Conservation (phyloP, 139 green algal species). For the Desmodesmus armatus region DNA sequence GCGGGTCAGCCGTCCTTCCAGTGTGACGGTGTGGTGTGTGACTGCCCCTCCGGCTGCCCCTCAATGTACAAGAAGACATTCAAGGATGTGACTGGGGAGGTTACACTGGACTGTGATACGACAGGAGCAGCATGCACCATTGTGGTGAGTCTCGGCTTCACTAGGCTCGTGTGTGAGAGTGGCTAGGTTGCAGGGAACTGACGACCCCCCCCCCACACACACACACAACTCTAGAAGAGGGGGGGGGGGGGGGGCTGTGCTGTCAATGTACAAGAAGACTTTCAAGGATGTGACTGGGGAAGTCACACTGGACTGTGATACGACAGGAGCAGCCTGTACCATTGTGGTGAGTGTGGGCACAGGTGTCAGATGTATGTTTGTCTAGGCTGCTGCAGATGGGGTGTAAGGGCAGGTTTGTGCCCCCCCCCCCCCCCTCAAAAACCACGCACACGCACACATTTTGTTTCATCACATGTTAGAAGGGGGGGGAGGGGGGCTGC, state of each 20-base stretch:
- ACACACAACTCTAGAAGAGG: too few relatives aligned
- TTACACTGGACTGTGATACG: conserved; percentile 18
- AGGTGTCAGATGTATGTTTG: too few relatives aligned
- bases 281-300: conserved; percentile 32
- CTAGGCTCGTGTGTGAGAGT: too few relatives aligned
- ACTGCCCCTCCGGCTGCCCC: conserved; percentile 50
- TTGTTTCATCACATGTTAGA: too few relatives aligned
- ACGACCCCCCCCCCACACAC: too few relatives aligned
- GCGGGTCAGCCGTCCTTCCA: conserved; percentile 39
- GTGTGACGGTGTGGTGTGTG: conserved; percentile 55
- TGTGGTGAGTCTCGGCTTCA: conserved; percentile 30
- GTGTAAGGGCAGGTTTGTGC: too few relatives aligned
- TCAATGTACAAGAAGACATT: neutral
- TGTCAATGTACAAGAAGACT: conserved; percentile 3
- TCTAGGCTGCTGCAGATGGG: too few relatives aligned
- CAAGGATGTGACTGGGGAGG: conserved; percentile 35
- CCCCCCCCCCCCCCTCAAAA: too few relatives aligned
- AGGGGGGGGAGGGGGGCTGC: too few relatives aligned
- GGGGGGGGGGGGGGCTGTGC: too few relatives aligned
- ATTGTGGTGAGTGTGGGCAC: conserved; percentile 41
- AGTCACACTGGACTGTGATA: conserved; percentile 31
- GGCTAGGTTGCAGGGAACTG: too few relatives aligned
- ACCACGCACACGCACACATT: too few relatives aligned
- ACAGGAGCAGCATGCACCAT: conserved; percentile 19
- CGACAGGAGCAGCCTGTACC: conserved; percentile 3